phyloP scores from a whole-genome alignment of 148 eudicot species.

The Fagopyrum esculentum region DNA sequence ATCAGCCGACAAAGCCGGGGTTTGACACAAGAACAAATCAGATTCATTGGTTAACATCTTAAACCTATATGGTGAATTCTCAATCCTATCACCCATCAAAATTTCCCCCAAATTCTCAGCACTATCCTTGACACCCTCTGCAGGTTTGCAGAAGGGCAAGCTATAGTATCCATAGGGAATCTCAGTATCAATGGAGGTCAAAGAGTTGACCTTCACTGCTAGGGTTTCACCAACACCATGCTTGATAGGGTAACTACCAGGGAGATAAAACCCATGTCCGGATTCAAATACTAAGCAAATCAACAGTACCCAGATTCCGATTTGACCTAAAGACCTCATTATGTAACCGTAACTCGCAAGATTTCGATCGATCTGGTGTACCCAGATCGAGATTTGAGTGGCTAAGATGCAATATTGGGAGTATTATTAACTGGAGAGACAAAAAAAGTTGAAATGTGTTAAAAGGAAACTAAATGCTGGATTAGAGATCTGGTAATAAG shows the following conservation, averaged over 20 bases:
- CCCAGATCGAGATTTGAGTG: conserved; percentile 28
- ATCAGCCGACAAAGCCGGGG: conserved; percentile 41
- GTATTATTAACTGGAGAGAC: neutral
- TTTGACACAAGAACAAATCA: conserved; percentile 57
- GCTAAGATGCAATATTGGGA: neutral
- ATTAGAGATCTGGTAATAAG: neutral
- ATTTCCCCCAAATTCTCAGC: conserved; percentile 83
- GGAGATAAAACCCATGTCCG: conserved; percentile 66
- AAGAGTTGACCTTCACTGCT: conserved; percentile 69
- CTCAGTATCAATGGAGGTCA: conserved; percentile 81
- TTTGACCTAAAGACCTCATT: conserved; percentile 42
- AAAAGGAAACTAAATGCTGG: neutral
- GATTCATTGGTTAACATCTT: conserved; percentile 64
- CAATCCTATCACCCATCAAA: conserved; percentile 84
- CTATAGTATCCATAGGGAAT: conserved; percentile 74
- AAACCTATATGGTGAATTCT: conserved; percentile 70
- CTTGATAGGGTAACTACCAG: conserved; percentile 83
- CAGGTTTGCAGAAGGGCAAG: conserved; percentile 69
- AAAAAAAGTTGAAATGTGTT: neutral
- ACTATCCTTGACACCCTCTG: conserved; percentile 76
- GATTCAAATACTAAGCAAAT: conserved; percentile 32
- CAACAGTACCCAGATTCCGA: conserved; percentile 47
- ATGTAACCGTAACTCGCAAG: neutral
- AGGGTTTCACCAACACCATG: conserved; percentile 49
- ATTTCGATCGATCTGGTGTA: conserved; percentile 34